Evolutionary conservation across 495 filamentous ascomycete species (phyloP), one percentile per base, ranked within the genome.

Genomic region (Talaromyces liani): DNA sequence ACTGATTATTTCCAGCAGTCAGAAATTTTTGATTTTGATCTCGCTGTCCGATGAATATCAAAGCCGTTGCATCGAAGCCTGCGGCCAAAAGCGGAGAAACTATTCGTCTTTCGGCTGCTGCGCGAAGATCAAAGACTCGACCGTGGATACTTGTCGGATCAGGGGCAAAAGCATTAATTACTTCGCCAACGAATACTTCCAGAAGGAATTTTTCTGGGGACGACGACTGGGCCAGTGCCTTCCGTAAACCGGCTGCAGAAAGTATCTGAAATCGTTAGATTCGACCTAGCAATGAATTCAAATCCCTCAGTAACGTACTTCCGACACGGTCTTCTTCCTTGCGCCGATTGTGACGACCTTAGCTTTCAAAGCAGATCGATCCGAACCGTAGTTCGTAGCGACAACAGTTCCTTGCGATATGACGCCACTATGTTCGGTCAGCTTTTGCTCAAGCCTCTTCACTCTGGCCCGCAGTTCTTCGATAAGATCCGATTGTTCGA

Each of bases 401-500:
- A 31, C 29, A 22, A 56, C 29, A 45, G 24, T 18, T 9, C 34
- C 39, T 29, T 39, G 34, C 5, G 39, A 47, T 6, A 49, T 4
- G 7, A 9, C 39, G 4, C 36, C 59, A 6, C 24, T 31, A 18
- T 47, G 36, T 47, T 61, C 24, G 10, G 63, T 60, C 9, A 72
- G 68, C 36, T 69, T 64, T 18, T 61, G 60, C 47, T 70, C 66
- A 3, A 61, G 39, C 24, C 49, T 25, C 18, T 16, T 49, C 16
- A 70, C 8, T 64, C 61, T 60, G 60, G 68, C 51, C 65, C 55
- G 20, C 7, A 72, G 64, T 18, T 65, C 65, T 31, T 72, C 70
- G 45, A 72, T 72, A 2, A 67, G 66, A 8, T 67, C 63, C 4
- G 70, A 67, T 60, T 72, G 70, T 34, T 66, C 63, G 22, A 72